phyloP scores from a whole-genome alignment of 2,329 filamentous ascomycete species.

The Cadophora gregata region DNA sequence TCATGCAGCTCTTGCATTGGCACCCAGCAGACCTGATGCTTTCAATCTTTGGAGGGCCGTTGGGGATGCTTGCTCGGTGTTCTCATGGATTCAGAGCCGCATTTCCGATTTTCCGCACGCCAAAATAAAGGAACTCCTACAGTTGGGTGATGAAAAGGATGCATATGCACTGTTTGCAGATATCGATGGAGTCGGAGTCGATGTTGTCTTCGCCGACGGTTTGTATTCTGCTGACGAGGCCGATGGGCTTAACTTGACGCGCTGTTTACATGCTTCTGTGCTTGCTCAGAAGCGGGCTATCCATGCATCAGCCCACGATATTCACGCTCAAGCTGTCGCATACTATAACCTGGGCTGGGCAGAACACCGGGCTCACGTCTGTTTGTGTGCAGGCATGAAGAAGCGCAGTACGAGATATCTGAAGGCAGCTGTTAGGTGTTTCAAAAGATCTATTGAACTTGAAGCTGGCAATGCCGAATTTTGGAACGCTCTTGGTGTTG shows the following conservation, averaged over 20 bases:
- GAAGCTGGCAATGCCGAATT: constrained; percentile 95
- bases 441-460: constrained; percentile 94
- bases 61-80: constrained; percentile 86
- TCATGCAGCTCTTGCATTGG: constrained; percentile 67
- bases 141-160: constrained; percentile 55
- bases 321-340: constrained; percentile 90
- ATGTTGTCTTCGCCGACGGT: constrained; percentile 45
- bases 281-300: constrained; percentile 89
- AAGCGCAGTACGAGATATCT: constrained; percentile 72
- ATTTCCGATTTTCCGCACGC: constrained; percentile 65
- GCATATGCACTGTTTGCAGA: constrained; percentile 68
- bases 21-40: constrained; percentile 65
- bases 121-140: constrained; percentile 63
- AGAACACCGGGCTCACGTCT: constrained; percentile 80
- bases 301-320: constrained; percentile 71
- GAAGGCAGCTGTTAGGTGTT: constrained; percentile 83
- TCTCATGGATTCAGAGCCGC: constrained; percentile 77
- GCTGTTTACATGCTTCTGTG: constrained; percentile 74
- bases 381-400: constrained; percentile 56
- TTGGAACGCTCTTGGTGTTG: constrained; percentile 95
- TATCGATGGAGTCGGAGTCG: constrained; percentile 67
- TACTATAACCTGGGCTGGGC: constrained; percentile 98
- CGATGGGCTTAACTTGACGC: constrained; percentile 54
- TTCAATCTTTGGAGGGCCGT: constrained; percentile 97
- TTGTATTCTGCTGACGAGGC: constrained; percentile 43